These are phyloP conservation scores for Oryza meyeriana DNA, from an alignment of 176 grass and related monocot species.

Conservation along the genomic window DNA sequence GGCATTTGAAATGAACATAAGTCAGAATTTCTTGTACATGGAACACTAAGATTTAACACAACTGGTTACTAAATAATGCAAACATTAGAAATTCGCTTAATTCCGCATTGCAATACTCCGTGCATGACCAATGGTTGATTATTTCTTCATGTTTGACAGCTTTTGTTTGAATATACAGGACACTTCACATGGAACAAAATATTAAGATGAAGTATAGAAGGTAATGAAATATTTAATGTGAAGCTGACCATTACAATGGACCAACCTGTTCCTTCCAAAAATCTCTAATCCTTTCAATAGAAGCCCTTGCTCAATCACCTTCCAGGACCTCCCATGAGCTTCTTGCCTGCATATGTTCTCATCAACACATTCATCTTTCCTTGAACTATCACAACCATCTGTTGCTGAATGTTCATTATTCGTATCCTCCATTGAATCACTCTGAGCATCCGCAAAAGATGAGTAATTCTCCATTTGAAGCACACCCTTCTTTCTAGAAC, in stretches of 20 bases:
- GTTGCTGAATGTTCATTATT: conserved; percentile 44
- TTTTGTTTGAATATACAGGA: not conserved
- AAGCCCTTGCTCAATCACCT: conserved; percentile 82
- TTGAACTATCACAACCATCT: conserved; percentile 56
- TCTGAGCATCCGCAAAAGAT: conserved; percentile 46
- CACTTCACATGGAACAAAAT: not conserved
- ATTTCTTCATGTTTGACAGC: not conserved
- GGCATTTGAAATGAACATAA: not conserved
- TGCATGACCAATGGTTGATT: not conserved
- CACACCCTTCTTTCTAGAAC: conserved; percentile 35
- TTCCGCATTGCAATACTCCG: not conserved
- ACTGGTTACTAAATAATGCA: not conserved
- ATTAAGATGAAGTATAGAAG: not conserved
- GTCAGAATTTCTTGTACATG: not conserved
- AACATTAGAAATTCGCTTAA: not conserved
- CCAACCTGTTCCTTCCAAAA: conserved; percentile 86
- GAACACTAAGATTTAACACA: not conserved
- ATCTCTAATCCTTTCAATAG: conserved; percentile 92
- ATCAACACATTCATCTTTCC: conserved; percentile 69
- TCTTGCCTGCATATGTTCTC: conserved; percentile 69
- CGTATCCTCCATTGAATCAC: conserved; percentile 52
- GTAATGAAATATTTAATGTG: not conserved
- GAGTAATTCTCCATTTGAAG: conserved; percentile 46
- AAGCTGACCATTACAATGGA: not conserved
- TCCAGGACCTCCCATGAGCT: conserved; percentile 59